Conservation (phyloP, 148 eudicot genomes). For the Cornus kousa region DNA sequence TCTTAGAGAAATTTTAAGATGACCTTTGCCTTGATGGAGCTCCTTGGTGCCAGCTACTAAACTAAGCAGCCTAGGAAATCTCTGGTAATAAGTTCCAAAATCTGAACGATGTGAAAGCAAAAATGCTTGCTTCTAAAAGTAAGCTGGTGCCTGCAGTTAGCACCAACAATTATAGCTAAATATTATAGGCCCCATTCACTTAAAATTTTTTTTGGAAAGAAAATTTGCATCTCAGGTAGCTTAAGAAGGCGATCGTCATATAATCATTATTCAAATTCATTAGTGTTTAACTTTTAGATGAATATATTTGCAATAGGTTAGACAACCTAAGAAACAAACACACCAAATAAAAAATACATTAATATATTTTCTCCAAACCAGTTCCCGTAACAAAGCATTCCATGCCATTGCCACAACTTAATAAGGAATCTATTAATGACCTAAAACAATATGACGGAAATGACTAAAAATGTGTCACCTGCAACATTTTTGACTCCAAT, state of each 20-base stretch:
- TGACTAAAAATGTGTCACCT: conserved; percentile 17
- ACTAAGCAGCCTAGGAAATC: neutral
- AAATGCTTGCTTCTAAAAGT: neutral
- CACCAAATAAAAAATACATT: neutral
- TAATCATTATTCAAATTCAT: neutral
- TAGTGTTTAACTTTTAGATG: neutral
- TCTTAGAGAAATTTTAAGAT: no score
- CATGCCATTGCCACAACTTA: no score
- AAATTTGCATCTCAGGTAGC: neutral
- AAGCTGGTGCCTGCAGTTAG: neutral
- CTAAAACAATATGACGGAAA: neutral
- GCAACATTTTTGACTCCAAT: conserved; percentile 28
- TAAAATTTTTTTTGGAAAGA: neutral
- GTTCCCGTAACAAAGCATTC: neutral
- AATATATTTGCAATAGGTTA: neutral
- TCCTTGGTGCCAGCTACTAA: neutral
- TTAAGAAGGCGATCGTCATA: neutral
- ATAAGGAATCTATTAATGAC: no score
- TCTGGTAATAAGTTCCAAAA: neutral
- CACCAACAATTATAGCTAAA: neutral
- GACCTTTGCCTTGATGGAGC: neutral
- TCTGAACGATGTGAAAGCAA: neutral
- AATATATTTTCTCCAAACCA: neutral
- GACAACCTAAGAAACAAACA: neutral
- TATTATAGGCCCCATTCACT: neutral